phyloP scores from a whole-genome alignment of 2,329 filamentous ascomycete genomes.

The Alternaria brassicae region DNA sequence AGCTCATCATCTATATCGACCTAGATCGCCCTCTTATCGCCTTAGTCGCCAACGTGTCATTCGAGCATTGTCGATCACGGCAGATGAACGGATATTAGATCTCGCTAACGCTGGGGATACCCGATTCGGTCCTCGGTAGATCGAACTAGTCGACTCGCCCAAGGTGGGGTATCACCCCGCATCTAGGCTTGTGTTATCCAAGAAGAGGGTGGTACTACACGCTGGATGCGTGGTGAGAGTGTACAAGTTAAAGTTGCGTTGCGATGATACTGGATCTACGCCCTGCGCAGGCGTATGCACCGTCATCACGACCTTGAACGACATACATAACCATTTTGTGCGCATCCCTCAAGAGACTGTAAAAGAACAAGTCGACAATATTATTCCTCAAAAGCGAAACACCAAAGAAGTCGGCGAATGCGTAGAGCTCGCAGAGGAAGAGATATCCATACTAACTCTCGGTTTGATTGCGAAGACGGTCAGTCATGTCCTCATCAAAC shows the following conservation, averaged over 20 bases:
- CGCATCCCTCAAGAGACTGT: neutral
- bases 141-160: conserved; percentile 31
- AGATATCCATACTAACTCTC: neutral
- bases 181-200: neutral
- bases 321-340: neutral
- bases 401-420: neutral
- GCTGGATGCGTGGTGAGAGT: neutral
- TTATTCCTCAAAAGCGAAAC: neutral
- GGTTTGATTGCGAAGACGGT: neutral
- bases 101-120: neutral
- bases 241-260: neutral
- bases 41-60: neutral
- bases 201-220: neutral
- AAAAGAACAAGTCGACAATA: neutral
- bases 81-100: neutral
- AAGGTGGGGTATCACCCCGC: conserved; percentile 2
- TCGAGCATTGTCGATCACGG: neutral
- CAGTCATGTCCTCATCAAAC: conserved; percentile 23
- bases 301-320: neutral
- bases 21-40: neutral
- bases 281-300: neutral
- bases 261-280: neutral
- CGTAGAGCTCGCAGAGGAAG: neutral
- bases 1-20: neutral
- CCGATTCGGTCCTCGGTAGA: conserved; percentile 29